phyloP scores from a whole-genome alignment of 2,329 filamentous ascomycete genomes.

The Zalaria sp. region DNA sequence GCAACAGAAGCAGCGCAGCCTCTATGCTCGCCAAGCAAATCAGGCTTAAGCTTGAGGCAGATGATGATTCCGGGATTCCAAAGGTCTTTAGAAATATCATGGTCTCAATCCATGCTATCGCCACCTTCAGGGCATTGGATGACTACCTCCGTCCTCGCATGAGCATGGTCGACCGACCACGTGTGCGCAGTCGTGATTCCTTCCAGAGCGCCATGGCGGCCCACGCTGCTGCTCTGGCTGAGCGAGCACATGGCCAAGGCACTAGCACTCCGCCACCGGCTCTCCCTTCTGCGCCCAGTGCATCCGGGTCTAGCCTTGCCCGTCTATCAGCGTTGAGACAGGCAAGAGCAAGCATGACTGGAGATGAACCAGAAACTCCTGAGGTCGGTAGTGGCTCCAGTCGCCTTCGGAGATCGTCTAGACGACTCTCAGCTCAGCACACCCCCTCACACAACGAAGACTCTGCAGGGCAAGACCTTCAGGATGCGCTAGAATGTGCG shows the following conservation, averaged over 20 bases:
- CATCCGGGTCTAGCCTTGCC: background rate
- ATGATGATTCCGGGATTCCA: conserved; percentile 83
- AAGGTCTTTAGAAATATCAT: conserved; percentile 82
- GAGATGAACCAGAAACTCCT: conserved; percentile 1
- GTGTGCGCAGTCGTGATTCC: conserved; percentile 42
- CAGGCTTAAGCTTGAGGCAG: conserved; percentile 72
- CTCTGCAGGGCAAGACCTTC: conserved; percentile 44
- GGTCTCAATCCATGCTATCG: conserved; percentile 96
- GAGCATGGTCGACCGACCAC: conserved; percentile 60
- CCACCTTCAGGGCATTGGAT: conserved; percentile 91
- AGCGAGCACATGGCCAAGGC: conserved; percentile 10
- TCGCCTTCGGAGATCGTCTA: conserved; percentile 17
- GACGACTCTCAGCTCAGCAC: conserved; percentile 15
- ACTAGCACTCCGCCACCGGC: conserved; percentile 4
- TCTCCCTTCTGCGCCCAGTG: background rate
- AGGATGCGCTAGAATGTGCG: conserved; percentile 74
- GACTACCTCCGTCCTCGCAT: conserved; percentile 91
- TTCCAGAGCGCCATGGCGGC: conserved; percentile 58
- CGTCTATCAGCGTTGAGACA: too few species aligned
- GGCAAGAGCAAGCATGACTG: background rate
- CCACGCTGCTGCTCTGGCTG: conserved; percentile 44
- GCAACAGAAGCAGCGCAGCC: conserved; percentile 76
- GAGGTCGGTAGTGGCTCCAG: conserved; percentile 3
- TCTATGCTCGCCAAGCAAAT: conserved; percentile 97
- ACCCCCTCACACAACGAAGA: conserved; percentile 5